A percentile compares a stretch with the other conserved stretches of the same genome.
Evolutionary conservation across 208 protist genomes (phyloP).

Genomic region (Trypanosoma melophagium): DNA sequence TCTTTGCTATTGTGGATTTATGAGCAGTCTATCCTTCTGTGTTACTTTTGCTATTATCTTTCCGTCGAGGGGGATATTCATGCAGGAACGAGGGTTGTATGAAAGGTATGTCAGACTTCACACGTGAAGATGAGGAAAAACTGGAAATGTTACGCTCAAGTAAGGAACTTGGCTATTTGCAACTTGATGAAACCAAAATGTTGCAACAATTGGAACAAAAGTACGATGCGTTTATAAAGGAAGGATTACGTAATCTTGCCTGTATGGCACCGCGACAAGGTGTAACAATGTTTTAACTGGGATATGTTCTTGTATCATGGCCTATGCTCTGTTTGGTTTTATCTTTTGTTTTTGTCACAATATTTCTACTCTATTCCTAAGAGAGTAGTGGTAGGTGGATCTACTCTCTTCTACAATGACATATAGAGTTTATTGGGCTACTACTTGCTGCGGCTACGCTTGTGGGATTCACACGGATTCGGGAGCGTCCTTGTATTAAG

Average conservation of each 20-base stretch:
- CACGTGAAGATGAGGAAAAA: constrained; percentile 40
- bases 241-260: constrained; percentile 29
- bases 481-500: neutral
- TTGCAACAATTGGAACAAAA: constrained; percentile 29
- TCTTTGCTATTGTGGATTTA: neutral
- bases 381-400: neutral
- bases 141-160: constrained; percentile 29
- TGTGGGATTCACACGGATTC: constrained; percentile 9
- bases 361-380: constrained; percentile 13
- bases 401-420: constrained; percentile 15
- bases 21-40: neutral
- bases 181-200: constrained; percentile 21
- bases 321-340: constrained; percentile 20
- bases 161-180: constrained; percentile 19
- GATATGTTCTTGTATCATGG: constrained; percentile 19
- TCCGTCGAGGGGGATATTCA: neutral
- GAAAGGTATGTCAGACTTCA: constrained; percentile 24
- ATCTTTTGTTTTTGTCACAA: constrained; percentile 21
- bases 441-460: constrained; percentile 11
- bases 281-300: neutral
- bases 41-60: constrained; percentile 3
- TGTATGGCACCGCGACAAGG: constrained; percentile 27
- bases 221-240: constrained; percentile 40
- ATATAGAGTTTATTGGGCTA: constrained; percentile 10
- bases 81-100: constrained; percentile 5